Evolutionary conservation across 768 basidiomycete genomes (phyloP), one percentile per base, ranked within the genome.

Genomic region (Pleurotus tuber-regium): DNA sequence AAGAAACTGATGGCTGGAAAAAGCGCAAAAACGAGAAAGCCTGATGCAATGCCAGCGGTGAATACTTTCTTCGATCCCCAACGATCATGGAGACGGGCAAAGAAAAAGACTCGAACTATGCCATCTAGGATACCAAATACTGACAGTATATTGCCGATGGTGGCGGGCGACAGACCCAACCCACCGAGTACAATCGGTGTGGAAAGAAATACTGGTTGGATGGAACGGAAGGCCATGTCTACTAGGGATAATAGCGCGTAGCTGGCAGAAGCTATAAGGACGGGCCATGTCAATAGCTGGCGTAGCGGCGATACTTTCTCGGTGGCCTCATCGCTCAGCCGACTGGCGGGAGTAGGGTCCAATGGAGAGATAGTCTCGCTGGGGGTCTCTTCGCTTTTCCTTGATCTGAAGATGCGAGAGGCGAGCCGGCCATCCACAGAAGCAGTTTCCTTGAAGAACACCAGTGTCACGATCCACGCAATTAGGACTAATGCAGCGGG

Each of bases 241-340:
- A 86, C 61, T 33, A 88, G 73, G 3, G 87, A 80, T 23, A 91
- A 74, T 8, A 72, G 62, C 11, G 78, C 80, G 64, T 89, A 90
- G 63, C 87, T 89, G 31, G 76, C 72, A 16, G 83, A 77, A 1
- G 87, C 81, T 31, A 88, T 66, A 33, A 87, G 59, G 4, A 90
- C 82, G 12, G 73, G 80, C 19, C 77, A 78, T n/a, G 75, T 67
- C 52, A 80, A 48, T 43, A 80, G 63, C 16, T 63, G 55, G 23
- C 68, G 69, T 8, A 81, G 57, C 30, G 44, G 44, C 3, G 33
- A 2, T 8, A 12, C 14, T 8, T 24, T 5, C n/a, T 28, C 28
- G 8, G 8, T 44, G 23, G 29, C 4, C 21, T 21, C 44, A 38
- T 3, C 59, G 42, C 9, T 38, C 14, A 16, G 8, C n/a, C n/a